Conservation (phyloP, 176 grass and related monocot species). For the Lolium rigidum region DNA sequence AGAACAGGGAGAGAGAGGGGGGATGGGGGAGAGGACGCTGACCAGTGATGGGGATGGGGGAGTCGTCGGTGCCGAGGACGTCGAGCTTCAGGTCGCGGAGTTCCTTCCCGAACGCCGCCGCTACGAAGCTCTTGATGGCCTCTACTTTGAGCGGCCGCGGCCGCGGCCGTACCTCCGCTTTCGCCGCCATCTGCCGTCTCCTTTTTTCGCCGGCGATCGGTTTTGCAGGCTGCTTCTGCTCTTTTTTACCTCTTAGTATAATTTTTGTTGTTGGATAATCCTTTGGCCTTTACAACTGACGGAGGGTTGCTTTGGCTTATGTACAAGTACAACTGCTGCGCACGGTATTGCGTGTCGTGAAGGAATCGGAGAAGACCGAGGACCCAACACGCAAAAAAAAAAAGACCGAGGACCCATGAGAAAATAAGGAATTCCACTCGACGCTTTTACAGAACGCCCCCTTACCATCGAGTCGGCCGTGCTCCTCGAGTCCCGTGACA, state of each 20-base stretch:
- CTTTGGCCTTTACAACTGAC: neutral
- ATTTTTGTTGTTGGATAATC: neutral
- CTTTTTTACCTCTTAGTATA: neutral
- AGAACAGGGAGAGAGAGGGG: neutral
- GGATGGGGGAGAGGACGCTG: neutral
- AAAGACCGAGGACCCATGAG: neutral
- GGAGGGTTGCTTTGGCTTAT: slow-evolving; percentile 36
- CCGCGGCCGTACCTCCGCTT: neutral
- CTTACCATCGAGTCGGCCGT: no score
- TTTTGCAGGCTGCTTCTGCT: neutral
- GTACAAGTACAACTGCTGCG: neutral
- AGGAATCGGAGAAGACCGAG: neutral
- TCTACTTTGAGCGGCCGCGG: slow-evolving; percentile 14
- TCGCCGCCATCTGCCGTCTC: slow-evolving; percentile 4
- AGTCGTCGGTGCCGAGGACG: slow-evolving; percentile 79
- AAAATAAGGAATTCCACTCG: neutral
- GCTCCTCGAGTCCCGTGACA: no score
- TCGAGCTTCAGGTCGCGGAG: slow-evolving; percentile 82
- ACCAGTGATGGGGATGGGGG: slow-evolving; percentile 72
- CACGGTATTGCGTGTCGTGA: neutral
- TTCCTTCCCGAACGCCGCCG: slow-evolving; percentile 59
- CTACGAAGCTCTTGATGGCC: slow-evolving; percentile 10
- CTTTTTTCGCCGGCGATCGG: neutral
- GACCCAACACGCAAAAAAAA: neutral
- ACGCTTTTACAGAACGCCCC: neutral